Percentiles rank a stretch among this genome's conserved stretches.
These are phyloP conservation scores for Plectosphaerella sp. DNA, from an alignment of 2,329 filamentous ascomycete genomes.

Conservation along the genomic window DNA sequence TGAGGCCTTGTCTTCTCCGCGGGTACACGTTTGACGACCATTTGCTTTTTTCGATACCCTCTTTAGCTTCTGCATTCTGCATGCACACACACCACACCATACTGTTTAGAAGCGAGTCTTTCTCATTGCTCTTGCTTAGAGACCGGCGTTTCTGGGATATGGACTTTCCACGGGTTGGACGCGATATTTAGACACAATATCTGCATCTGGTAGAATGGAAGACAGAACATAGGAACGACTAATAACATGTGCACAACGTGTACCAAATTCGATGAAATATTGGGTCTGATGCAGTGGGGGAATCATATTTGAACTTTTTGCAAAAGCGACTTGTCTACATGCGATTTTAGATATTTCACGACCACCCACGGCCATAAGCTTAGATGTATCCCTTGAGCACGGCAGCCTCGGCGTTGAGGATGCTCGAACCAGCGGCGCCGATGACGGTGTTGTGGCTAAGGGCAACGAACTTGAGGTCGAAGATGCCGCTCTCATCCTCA, in stretches of 20 bases:
- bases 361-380: constrained; percentile 2
- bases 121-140: background rate
- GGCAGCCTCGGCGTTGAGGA: constrained; percentile 89
- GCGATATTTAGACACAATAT: no score
- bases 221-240: no score
- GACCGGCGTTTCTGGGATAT: background rate
- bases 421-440: constrained; percentile 91
- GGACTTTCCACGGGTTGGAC: background rate
- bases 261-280: background rate
- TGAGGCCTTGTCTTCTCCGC: background rate
- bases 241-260: background rate
- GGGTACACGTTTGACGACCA: background rate
- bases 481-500: constrained; percentile 82
- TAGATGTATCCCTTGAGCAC: constrained; percentile 83
- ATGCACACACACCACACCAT: no score
- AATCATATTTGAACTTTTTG: background rate
- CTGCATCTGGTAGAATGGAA: no score
- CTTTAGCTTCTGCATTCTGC: background rate
- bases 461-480: constrained; percentile 92
- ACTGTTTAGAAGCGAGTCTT: background rate
- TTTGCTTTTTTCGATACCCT: background rate
- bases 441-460: constrained; percentile 88
- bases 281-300: background rate
- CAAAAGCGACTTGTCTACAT: background rate
- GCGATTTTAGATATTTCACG: no score